Conservation (phyloP, 2,329 filamentous ascomycete genomes). For the Penicillium sp. region DNA sequence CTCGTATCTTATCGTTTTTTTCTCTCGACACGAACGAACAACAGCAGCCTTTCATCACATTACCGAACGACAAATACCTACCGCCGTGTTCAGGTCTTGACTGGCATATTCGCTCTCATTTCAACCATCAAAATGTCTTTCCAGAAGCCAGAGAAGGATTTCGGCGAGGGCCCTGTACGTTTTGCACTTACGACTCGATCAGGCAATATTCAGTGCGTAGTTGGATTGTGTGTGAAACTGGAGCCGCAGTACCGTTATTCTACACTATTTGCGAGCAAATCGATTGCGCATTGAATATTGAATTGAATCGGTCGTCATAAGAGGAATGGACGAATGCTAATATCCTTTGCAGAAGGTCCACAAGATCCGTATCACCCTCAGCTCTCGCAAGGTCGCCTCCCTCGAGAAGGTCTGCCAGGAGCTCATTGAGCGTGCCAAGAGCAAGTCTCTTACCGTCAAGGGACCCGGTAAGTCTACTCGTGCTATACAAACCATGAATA, state of each 20-base stretch:
- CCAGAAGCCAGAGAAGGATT: constrained; percentile 93
- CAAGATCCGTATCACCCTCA: constrained; percentile 98
- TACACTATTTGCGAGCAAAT: background rate
- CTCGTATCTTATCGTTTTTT: background rate
- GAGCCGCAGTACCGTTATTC: background rate
- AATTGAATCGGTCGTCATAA: background rate
- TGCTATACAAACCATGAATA: background rate
- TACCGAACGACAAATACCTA: constrained; percentile 71
- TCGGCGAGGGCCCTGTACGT: constrained; percentile 79
- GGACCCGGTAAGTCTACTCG: constrained; percentile 55
- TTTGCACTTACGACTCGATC: background rate
- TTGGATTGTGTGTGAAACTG: background rate
- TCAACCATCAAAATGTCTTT: constrained; percentile 70
- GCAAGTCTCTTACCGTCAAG: constrained; percentile 98
- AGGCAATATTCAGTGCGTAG: background rate
- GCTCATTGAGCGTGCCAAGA: constrained; percentile 97
- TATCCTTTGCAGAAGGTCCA: constrained; percentile 68
- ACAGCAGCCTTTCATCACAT: constrained; percentile 65
- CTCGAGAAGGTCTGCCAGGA: constrained; percentile 98
- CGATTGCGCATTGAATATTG: background rate
- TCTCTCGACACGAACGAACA: background rate
- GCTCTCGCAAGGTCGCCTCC: constrained; percentile 86
- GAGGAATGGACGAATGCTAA: constrained; percentile 1
- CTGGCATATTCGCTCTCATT: constrained; percentile 44
- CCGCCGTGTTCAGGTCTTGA: constrained; percentile 73